phyloP scores from a whole-genome alignment of 208 protist species.

The Trypanosoma melophagium region DNA sequence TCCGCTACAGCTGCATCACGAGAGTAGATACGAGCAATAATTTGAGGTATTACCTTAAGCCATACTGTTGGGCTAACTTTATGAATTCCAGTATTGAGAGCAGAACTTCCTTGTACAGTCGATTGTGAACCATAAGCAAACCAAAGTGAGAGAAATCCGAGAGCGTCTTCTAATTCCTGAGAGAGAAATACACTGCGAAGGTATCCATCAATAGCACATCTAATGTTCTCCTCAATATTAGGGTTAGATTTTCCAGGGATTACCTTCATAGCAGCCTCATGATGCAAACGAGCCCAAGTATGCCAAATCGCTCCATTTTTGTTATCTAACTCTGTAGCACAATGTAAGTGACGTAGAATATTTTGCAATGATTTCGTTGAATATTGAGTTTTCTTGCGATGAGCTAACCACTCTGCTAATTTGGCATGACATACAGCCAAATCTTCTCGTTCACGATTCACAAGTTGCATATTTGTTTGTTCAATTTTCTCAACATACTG shows the following conservation, averaged over 20 bases:
- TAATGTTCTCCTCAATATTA: conserved; percentile 65
- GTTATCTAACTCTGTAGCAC: conserved; percentile 80
- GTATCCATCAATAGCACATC: conserved; percentile 94
- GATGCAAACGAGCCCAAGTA: conserved; percentile 96
- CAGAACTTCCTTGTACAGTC: conserved; percentile 51
- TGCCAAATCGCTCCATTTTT: conserved; percentile 98
- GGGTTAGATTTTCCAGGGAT: background rate
- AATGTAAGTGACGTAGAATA: conserved; percentile 65
- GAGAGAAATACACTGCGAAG: conserved; percentile 88
- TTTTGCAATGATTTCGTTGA: conserved; percentile 28
- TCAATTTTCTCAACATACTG: conserved; percentile 68
- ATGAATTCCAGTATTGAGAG: conserved; percentile 86
- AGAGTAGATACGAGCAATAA: conserved; percentile 98
- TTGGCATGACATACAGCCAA: conserved; percentile 85
- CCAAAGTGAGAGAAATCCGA: conserved; percentile 98
- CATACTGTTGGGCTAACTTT: conserved; percentile 96
- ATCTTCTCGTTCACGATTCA: conserved; percentile 26
- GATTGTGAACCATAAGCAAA: conserved; percentile 91
- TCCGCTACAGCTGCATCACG: conserved; percentile 82
- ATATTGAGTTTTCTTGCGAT: conserved; percentile 17
- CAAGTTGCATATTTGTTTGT: conserved; percentile 13
- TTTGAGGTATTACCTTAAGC: conserved; percentile 99
- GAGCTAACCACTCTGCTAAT: conserved; percentile 74
- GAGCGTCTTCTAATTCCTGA: conserved; percentile 95
- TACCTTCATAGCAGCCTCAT: conserved; percentile 58